These are phyloP conservation scores for Rubroshorea leprosula DNA, from an alignment of 345 rosid genomes.

Conservation along the genomic window DNA sequence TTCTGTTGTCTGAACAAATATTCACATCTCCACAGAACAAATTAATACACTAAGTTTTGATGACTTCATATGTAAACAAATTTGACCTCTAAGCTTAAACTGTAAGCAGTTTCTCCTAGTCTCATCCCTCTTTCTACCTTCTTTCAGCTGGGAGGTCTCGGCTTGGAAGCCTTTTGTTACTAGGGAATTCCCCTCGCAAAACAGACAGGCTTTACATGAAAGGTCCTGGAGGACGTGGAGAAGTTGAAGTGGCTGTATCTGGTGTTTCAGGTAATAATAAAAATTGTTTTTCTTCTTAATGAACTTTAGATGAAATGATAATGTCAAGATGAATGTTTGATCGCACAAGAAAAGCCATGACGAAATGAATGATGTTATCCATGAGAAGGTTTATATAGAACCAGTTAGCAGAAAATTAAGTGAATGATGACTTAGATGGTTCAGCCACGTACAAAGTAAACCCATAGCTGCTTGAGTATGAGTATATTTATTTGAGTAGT, in stretches of 20 bases:
- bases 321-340: neutral
- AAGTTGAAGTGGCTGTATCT: slow-evolving; percentile 97
- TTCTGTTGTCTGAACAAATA: neutral
- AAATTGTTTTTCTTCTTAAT: neutral
- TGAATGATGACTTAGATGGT: neutral
- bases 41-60: neutral
- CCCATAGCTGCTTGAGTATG: neutral
- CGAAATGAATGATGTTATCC: no score
- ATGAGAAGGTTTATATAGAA: no score
- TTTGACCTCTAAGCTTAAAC: neutral
- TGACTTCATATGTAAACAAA: slow-evolving; percentile 2
- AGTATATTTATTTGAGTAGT: no score
- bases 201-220: slow-evolving; percentile 85
- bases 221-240: slow-evolving; percentile 99
- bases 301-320: neutral
- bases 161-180: slow-evolving; percentile 74
- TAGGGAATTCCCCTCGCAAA: slow-evolving; percentile 69
- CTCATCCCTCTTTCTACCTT: neutral
- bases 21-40: neutral
- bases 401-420: no score
- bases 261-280: slow-evolving; percentile 63
- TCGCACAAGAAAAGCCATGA: no score
- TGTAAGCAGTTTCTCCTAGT: neutral
- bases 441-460: neutral
- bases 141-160: slow-evolving; percentile 67